A percentile compares a stretch with the other conserved stretches of the same genome.
phyloP scores from a whole-genome alignment of 2,329 filamentous ascomycete species.

The Elsinoe perseae region DNA sequence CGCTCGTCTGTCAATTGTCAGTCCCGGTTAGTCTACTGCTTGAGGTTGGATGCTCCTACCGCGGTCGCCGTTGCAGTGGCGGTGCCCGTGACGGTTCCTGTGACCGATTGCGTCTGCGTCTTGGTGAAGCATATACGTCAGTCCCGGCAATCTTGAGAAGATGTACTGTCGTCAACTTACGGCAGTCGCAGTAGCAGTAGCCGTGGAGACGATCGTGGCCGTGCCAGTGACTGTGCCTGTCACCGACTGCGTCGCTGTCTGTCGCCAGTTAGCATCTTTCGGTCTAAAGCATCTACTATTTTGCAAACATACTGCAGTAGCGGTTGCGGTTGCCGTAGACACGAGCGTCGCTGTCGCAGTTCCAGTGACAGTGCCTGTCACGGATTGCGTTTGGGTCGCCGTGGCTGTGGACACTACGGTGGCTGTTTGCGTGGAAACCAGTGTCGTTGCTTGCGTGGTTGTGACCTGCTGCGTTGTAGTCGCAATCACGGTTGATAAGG shows the following conservation, averaged over 20 bases:
- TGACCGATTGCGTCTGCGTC: slow-evolving; percentile 7
- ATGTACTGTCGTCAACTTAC: background rate
- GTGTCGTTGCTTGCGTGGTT: too few species aligned
- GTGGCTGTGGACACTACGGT: background rate
- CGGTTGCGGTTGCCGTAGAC: background rate
- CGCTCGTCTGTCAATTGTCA: slow-evolving; percentile 2
- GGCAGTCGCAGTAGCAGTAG: background rate
- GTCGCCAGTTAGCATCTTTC: background rate
- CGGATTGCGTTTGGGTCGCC: background rate
- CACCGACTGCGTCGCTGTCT: background rate
- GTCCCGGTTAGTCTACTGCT: background rate
- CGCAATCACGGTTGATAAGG: background rate
- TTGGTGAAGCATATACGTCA: background rate
- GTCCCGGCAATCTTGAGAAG: background rate
- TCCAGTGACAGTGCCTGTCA: background rate
- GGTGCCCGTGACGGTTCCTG: slow-evolving; percentile 2
- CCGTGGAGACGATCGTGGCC: background rate
- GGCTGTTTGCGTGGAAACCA: too few species aligned
- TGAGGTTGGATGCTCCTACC: background rate
- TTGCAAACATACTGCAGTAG: background rate
- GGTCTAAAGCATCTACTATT: background rate
- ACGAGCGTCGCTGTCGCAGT: background rate
- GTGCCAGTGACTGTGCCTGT: background rate
- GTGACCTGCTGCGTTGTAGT: too few species aligned
- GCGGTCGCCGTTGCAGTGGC: background rate